phyloP scores from a whole-genome alignment of 805 yeast species.

The Wickerhamiella sorbophila region DNA sequence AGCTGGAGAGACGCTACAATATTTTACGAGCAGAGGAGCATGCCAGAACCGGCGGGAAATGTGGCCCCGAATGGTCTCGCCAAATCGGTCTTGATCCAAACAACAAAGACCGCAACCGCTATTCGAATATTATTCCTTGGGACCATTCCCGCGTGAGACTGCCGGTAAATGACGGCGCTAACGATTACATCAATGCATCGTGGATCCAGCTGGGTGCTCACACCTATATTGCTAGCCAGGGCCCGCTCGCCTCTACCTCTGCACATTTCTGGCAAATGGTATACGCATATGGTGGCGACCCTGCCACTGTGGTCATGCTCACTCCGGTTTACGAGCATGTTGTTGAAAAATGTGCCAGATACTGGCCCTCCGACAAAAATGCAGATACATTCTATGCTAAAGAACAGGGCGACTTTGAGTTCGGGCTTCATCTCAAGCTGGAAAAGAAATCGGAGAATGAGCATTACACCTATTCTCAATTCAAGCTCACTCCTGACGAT shows the following conservation, averaged over 20 bases:
- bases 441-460: conserved; percentile 9
- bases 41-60: conserved; percentile 18
- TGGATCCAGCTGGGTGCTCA: conserved; percentile 38
- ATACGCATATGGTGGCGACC: conserved; percentile 53
- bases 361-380: conserved; percentile 42
- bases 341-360: conserved; percentile 67
- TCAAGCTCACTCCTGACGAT: conserved; percentile 15
- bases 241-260: conserved; percentile 61
- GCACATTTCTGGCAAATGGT: conserved; percentile 79
- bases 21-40: conserved; percentile 21
- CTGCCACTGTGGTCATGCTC: conserved; percentile 51
- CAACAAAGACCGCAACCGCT: conserved; percentile 36
- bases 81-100: conserved; percentile 13
- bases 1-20: conserved; percentile 19
- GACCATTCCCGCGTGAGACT: conserved; percentile 43
- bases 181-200: conserved; percentile 79
- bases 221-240: conserved; percentile 66
- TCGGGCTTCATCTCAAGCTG: conserved; percentile 13
- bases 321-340: conserved; percentile 67
- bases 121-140: conserved; percentile 50
- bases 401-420: conserved; percentile 11
- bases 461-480: conserved; percentile 16
- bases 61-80: conserved; percentile 18
- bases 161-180: conserved; percentile 18
- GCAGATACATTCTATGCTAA: conserved; percentile 8